Conservation (phyloP, 1,284 basidiomycete species). For the Boletus mariae region DNA sequence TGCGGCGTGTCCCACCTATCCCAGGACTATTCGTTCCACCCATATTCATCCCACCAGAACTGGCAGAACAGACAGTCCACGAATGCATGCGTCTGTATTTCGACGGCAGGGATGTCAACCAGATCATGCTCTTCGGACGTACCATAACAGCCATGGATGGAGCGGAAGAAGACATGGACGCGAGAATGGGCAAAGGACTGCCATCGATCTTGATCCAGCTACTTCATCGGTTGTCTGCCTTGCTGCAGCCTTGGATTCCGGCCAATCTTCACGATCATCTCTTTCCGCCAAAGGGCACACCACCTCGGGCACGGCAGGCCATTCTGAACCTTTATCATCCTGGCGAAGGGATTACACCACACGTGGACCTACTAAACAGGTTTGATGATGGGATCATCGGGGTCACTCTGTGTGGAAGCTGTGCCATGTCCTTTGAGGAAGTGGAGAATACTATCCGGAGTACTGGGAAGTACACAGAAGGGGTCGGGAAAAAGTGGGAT, state of each 20-base stretch:
- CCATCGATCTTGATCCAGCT: conserved; percentile 54
- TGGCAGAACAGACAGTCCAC: conserved; percentile 47
- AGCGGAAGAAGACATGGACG: conserved; percentile 16
- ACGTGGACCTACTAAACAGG: conserved; percentile 71
- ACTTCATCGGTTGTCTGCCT: conserved; percentile 44
- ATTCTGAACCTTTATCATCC: conserved; percentile 78
- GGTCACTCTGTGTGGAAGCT: conserved; percentile 68
- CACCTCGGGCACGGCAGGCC: conserved; percentile 59
- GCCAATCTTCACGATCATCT: conserved; percentile 46
- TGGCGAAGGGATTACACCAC: conserved; percentile 76
- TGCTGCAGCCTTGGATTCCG: conserved; percentile 49
- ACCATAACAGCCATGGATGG: conserved; percentile 20
- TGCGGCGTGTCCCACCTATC: conserved; percentile 47
- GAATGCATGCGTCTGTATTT: conserved; percentile 63
- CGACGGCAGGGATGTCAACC: conserved; percentile 48
- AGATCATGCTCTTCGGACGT: conserved; percentile 76
- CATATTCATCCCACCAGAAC: conserved; percentile 45
- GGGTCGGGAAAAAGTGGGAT: conserved; percentile 31
- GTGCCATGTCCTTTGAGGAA: conserved; percentile 65
- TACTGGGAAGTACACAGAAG: not conserved
- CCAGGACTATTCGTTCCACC: conserved; percentile 59
- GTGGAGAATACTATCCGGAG: conserved; percentile 18
- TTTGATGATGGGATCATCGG: conserved; percentile 81
- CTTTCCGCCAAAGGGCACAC: conserved; percentile 42
- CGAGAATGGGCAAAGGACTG: conserved; percentile 38